Conservation (phyloP, 768 basidiomycete species). For the Leccinellum luteum region DNA sequence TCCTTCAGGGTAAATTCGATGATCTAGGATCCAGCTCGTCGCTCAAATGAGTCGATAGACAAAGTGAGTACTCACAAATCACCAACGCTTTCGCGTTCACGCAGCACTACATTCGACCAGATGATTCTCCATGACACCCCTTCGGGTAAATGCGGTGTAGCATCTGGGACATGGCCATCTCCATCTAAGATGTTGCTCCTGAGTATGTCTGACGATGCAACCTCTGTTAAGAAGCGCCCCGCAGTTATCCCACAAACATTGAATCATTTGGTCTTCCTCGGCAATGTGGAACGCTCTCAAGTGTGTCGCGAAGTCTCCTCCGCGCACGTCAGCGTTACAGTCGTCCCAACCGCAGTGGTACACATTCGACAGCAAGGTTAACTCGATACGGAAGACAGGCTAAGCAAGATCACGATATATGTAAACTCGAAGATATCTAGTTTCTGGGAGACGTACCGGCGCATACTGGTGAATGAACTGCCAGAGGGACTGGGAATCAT, state of each 20-base stretch:
- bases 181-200: constrained; percentile 22
- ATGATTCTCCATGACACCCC: constrained; percentile 17
- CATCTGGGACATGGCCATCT: constrained; percentile 25
- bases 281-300: constrained; percentile 11
- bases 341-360: constrained; percentile 11
- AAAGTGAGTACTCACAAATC: constrained; percentile 7
- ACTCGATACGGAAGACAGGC: too few species aligned
- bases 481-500: too few species aligned
- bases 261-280: background rate
- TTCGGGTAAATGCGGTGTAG: constrained; percentile 14
- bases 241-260: constrained; percentile 19
- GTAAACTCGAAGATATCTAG: too few species aligned
- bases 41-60: too few species aligned
- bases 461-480: too few species aligned
- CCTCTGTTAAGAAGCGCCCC: constrained; percentile 8
- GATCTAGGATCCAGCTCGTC: too few species aligned
- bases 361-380: background rate
- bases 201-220: constrained; percentile 20
- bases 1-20: too few species aligned
- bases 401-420: background rate
- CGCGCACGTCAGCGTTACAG: constrained; percentile 8
- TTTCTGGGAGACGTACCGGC: too few species aligned
- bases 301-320: constrained; percentile 18
- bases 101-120: constrained; percentile 1
- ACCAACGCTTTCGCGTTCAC: background rate